These are phyloP conservation scores for Fusarium bulbicola DNA, from an alignment of 2,329 filamentous ascomycete genomes.

Conservation along the genomic window DNA sequence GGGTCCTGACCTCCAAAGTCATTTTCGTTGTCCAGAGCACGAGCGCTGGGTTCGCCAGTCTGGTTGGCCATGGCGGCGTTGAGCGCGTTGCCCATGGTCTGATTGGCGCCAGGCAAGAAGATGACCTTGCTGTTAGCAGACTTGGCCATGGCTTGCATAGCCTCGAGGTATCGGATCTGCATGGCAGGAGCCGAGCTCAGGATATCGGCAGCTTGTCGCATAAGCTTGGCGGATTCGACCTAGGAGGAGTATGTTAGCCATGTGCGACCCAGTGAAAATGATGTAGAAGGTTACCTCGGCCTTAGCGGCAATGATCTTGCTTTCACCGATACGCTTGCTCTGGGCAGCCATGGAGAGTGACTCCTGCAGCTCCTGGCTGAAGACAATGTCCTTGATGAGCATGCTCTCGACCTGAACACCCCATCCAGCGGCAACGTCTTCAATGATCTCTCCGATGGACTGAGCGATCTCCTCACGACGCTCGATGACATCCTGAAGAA, in stretches of 20 bases:
- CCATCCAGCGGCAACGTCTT: constrained; percentile 93
- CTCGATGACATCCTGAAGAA: constrained; percentile 98
- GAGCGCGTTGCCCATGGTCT: constrained; percentile 63
- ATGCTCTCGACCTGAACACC: constrained; percentile 97
- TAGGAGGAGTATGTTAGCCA: constrained; percentile 23
- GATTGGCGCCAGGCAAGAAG: constrained; percentile 72
- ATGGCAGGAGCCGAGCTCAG: constrained; percentile 91
- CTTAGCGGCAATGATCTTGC: constrained; percentile 96
- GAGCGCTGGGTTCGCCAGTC: constrained; percentile 62
- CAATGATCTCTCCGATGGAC: constrained; percentile 96
- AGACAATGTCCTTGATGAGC: constrained; percentile 99
- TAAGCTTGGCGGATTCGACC: constrained; percentile 94
- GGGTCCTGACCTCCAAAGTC: constrained; percentile 64
- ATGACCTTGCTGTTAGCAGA: constrained; percentile 88
- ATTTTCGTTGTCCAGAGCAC: constrained; percentile 50
- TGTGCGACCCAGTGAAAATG: neutral
- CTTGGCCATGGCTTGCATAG: constrained; percentile 99
- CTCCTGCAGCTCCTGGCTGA: constrained; percentile 94
- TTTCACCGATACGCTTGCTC: constrained; percentile 97
- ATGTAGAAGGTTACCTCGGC: constrained; percentile 68
- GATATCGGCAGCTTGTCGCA: constrained; percentile 93
- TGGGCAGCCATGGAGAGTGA: constrained; percentile 98
- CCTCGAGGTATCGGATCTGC: constrained; percentile 98
- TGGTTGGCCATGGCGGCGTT: constrained; percentile 54
- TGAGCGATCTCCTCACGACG: constrained; percentile 96